These are phyloP conservation scores for Anethum foeniculum DNA, from an alignment of 140 eudicot species.

Conservation along the genomic window DNA sequence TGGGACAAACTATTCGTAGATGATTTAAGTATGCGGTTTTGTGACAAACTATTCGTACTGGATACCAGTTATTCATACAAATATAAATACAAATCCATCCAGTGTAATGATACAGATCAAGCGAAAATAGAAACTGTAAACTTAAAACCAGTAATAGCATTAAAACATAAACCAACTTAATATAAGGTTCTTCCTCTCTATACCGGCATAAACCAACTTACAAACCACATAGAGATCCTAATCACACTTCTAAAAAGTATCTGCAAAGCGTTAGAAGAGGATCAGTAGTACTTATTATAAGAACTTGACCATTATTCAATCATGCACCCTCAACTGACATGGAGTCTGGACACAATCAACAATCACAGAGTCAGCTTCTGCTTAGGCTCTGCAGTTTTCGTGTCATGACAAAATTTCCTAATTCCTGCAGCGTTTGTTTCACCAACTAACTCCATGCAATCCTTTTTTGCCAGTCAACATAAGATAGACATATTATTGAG, in stretches of 20 bases:
- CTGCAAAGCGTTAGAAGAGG: no score
- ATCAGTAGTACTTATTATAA: no score
- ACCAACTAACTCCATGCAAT: neutral
- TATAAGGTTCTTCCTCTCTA: neutral
- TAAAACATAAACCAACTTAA: neutral
- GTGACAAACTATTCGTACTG: neutral
- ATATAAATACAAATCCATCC: neutral
- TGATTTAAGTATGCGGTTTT: neutral
- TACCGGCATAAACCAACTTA: neutral
- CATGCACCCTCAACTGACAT: no score
- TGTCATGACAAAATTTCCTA: neutral
- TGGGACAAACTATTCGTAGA: neutral
- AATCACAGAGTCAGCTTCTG: neutral
- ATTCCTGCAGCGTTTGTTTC: neutral
- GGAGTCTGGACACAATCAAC: no score
- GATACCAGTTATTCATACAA: neutral
- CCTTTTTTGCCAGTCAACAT: no score
- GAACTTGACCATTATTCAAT: no score
- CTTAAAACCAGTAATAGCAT: neutral
- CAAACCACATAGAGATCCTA: no score
- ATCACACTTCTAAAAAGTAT: no score
- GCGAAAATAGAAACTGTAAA: neutral
- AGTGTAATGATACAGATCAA: neutral
- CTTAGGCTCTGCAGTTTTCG: neutral
- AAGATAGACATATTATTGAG: no score